These are phyloP conservation scores for Ceriops decandra DNA, from an alignment of 345 rosid genomes.

Conservation along the genomic window DNA sequence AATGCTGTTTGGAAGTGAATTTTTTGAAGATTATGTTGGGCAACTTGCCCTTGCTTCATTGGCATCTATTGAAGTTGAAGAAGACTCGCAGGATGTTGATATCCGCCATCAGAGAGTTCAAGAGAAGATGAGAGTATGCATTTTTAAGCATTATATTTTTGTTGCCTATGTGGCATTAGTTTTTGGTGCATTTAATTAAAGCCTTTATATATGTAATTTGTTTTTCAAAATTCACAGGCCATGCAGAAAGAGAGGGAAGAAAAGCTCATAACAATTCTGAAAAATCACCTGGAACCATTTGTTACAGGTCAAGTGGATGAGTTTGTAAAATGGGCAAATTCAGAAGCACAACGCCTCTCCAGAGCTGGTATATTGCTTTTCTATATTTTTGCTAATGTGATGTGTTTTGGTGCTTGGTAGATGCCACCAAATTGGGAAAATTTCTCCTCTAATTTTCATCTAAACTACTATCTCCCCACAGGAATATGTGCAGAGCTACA, in stretches of 20 bases:
- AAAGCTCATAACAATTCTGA: constrained; percentile 57
- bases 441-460: too few species aligned
- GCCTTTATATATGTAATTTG: background rate
- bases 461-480: too few species aligned
- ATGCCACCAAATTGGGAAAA: too few species aligned
- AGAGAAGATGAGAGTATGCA: constrained; percentile 66
- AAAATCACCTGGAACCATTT: constrained; percentile 63
- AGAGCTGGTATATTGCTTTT: constrained; percentile 50
- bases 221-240: constrained; percentile 36
- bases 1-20: constrained; percentile 91
- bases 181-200: background rate
- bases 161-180: background rate
- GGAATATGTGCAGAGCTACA: background rate
- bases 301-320: constrained; percentile 62
- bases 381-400: background rate
- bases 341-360: constrained; percentile 76
- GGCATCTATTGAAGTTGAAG: constrained; percentile 52
- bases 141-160: background rate
- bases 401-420: too few species aligned
- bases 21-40: constrained; percentile 88
- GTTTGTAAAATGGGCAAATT: constrained; percentile 63
- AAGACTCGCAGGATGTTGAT: constrained; percentile 48
- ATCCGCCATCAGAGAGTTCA: constrained; percentile 42
- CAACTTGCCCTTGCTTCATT: constrained; percentile 76
- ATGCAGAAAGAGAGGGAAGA: constrained; percentile 74